phyloP scores from a whole-genome alignment of 2,329 filamentous ascomycete species.

The Botryotinia calthae region DNA sequence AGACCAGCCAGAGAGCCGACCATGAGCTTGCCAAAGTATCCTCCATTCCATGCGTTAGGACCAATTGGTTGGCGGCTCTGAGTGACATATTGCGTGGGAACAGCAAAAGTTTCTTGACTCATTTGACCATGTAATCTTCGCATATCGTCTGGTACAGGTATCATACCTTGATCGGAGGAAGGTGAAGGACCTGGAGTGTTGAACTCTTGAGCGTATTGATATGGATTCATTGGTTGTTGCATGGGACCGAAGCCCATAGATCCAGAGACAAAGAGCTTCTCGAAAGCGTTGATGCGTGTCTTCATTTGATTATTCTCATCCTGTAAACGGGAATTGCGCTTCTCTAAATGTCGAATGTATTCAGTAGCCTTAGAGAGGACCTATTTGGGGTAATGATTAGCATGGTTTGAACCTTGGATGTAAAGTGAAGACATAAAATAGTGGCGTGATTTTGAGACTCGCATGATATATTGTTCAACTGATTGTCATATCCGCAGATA shows the following conservation, averaged over 20 bases:
- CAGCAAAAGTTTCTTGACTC: constrained; percentile 37
- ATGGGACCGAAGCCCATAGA: constrained; percentile 60
- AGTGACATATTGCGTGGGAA: constrained; percentile 46
- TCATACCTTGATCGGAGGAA: constrained; percentile 53
- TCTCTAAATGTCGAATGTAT: constrained; percentile 91
- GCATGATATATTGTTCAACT: constrained; percentile 15
- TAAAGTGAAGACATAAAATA: not conserved
- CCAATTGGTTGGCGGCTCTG: constrained; percentile 52
- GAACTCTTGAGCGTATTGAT: constrained; percentile 36
- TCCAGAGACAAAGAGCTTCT: constrained; percentile 75
- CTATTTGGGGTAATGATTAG: constrained; percentile 25
- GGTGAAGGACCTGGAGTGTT: constrained; percentile 34
- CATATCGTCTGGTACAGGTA: constrained; percentile 65
- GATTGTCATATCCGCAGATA: constrained; percentile 4
- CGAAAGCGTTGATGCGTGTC: constrained; percentile 69
- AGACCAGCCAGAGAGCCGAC: constrained; percentile 86
- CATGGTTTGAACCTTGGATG: not conserved
- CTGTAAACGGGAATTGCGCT: constrained; percentile 76
- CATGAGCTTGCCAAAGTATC: constrained; percentile 72
- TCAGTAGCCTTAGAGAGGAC: constrained; percentile 91
- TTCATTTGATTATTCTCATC: constrained; percentile 82
- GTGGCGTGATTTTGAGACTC: constrained; percentile 20
- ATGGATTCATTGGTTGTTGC: constrained; percentile 46
- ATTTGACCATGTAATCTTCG: constrained; percentile 39
- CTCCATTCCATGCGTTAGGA: constrained; percentile 54